Percentiles rank a stretch among this genome's conserved stretches.
These are phyloP conservation scores for Salix viminalis DNA, from an alignment of 345 rosid species.

Conservation along the genomic window DNA sequence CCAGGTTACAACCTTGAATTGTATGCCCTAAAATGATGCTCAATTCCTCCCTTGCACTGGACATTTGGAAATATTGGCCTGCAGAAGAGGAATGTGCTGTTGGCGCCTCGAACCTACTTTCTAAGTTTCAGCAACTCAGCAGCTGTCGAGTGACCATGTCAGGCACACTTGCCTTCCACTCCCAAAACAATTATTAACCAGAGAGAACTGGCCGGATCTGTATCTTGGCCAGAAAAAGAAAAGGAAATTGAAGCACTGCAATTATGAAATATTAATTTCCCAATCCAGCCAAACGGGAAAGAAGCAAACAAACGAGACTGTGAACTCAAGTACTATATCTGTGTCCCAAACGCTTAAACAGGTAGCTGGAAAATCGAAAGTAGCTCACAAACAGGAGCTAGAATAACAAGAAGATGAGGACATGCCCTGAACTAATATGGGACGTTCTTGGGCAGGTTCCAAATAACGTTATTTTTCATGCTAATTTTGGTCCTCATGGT, in stretches of 20 bases:
- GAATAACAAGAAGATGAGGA: background rate
- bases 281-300: background rate
- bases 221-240: too few relatives aligned
- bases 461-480: slow-evolving; percentile 71
- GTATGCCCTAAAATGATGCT: background rate
- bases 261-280: background rate
- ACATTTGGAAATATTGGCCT: too few relatives aligned
- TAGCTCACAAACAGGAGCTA: background rate
- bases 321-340: background rate
- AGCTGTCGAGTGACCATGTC: too few relatives aligned
- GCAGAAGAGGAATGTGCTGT: too few relatives aligned
- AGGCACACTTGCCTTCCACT: too few relatives aligned
- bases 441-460: slow-evolving; percentile 84
- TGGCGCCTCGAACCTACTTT: too few relatives aligned
- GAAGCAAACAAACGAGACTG: background rate
- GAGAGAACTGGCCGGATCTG: background rate
- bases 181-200: background rate
- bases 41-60: background rate
- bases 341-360: background rate
- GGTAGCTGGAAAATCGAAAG: background rate
- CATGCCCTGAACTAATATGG: slow-evolving; percentile 36
- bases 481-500: slow-evolving; percentile 70
- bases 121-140: too few relatives aligned
- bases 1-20: background rate
- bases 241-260: background rate